Percentiles rank a stretch among this genome's conserved stretches.
Evolutionary conservation across 768 basidiomycete genomes (phyloP).

Genomic region (Rhizopogon rudus): DNA sequence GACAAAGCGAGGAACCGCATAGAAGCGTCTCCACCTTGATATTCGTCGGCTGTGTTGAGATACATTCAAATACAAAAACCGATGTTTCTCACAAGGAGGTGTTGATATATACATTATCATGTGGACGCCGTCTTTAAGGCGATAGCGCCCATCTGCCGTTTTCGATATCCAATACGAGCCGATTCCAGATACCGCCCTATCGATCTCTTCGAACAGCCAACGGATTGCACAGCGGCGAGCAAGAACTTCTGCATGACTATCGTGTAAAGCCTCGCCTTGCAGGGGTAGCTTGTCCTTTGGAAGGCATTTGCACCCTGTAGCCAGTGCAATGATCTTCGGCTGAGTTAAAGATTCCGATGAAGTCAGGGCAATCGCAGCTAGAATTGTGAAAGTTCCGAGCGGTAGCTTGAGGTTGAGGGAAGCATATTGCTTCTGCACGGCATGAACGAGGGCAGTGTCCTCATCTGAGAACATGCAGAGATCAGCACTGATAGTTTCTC

Average conservation of each 20-base stretch:
- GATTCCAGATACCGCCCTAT: constrained; percentile 15
- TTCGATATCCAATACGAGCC: constrained; percentile 41
- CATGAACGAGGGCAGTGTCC: constrained; percentile 24
- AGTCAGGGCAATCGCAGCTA: constrained; percentile 52
- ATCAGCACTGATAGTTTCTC: not conserved
- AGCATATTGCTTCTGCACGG: constrained; percentile 40
- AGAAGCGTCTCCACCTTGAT: constrained; percentile 86
- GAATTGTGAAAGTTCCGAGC: constrained; percentile 54
- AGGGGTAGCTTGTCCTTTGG: constrained; percentile 56
- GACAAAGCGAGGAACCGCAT: constrained; percentile 67
- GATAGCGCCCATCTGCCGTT: constrained; percentile 35
- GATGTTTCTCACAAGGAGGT: constrained; percentile 43
- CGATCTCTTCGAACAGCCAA: constrained; percentile 77
- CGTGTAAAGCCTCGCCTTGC: constrained; percentile 78
- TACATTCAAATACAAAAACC: constrained; percentile 43
- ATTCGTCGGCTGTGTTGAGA: not conserved
- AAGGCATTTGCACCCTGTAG: constrained; percentile 84
- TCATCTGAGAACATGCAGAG: constrained; percentile 7
- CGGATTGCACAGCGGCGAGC: constrained; percentile 73
- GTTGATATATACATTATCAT: constrained; percentile 77
- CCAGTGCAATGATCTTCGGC: constrained; percentile 61
- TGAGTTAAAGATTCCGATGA: constrained; percentile 18
- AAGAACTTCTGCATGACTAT: constrained; percentile 91
- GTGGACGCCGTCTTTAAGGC: constrained; percentile 40
- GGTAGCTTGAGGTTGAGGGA: constrained; percentile 47